These are phyloP conservation scores for Starmerella stigmatis DNA, from an alignment of 805 yeast genomes.

Conservation along the genomic window DNA sequence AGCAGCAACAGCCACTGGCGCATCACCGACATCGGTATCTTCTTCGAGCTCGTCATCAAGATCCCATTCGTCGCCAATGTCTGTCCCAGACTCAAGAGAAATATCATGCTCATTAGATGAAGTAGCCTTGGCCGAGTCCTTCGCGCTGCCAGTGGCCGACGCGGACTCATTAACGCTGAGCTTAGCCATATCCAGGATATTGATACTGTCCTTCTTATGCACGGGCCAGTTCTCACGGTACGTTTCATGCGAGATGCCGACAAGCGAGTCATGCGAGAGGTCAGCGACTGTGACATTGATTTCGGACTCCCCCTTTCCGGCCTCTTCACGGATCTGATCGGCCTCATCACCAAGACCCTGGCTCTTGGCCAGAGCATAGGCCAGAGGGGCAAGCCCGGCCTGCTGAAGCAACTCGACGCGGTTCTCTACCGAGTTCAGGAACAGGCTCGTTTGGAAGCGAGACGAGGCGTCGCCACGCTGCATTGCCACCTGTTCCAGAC, in stretches of 20 bases:
- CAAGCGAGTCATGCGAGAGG: conserved; percentile 26
- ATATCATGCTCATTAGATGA: conserved; percentile 22
- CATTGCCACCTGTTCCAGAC: conserved; percentile 85
- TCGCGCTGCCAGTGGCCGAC: not conserved
- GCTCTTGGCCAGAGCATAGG: conserved; percentile 83
- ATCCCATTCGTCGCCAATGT: conserved; percentile 45
- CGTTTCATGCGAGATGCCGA: conserved; percentile 41
- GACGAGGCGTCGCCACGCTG: conserved; percentile 73
- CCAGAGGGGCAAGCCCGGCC: conserved; percentile 76
- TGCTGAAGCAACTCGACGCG: conserved; percentile 64
- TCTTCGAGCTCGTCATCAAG: conserved; percentile 57
- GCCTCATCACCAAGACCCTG: conserved; percentile 74
- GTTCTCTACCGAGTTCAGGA: conserved; percentile 60
- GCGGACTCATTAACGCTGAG: conserved; percentile 9
- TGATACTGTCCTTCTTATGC: conserved; percentile 35
- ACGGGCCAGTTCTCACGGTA: conserved; percentile 67
- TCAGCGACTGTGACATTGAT: conserved; percentile 44
- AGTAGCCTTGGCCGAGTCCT: conserved; percentile 17
- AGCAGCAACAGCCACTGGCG: conserved; percentile 32
- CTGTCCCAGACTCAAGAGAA: conserved; percentile 22
- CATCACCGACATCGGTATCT: conserved; percentile 32
- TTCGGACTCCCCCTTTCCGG: conserved; percentile 55
- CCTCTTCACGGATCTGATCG: conserved; percentile 54
- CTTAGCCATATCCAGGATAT: conserved; percentile 26
- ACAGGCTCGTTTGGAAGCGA: conserved; percentile 71